These are phyloP conservation scores for Chaetomium globosum DNA, from an alignment of 2,329 filamentous ascomycete species.

Conservation along the genomic window DNA sequence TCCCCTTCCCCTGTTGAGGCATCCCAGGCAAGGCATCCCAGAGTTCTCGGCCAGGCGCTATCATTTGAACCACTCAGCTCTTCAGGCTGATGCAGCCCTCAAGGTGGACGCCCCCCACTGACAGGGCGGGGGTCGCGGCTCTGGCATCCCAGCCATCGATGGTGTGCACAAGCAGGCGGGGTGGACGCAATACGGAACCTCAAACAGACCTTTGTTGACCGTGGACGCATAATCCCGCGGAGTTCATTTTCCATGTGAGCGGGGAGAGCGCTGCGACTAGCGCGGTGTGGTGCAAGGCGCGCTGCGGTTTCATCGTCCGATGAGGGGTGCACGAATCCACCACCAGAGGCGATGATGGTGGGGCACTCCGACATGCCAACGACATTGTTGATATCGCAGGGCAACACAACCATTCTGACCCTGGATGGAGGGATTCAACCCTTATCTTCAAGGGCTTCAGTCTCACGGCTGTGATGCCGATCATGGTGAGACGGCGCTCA, in stretches of 20 bases:
- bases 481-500: background rate
- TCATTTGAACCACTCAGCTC: background rate
- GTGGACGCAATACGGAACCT: background rate
- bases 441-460: background rate
- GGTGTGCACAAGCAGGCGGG: background rate
- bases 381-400: constrained; percentile 11
- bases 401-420: background rate
- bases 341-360: constrained; percentile 1
- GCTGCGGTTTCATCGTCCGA: background rate
- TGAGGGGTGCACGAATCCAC: background rate
- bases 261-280: constrained; percentile 1
- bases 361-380: background rate
- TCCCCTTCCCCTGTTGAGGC: background rate
- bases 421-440: background rate
- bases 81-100: background rate
- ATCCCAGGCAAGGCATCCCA: constrained; percentile 1
- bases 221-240: constrained; percentile 10
- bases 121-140: background rate
- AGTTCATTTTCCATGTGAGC: constrained; percentile 10
- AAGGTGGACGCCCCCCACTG: background rate
- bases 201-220: background rate
- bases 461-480: background rate
- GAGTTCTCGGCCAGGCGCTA: constrained; percentile 1
- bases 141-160: background rate
- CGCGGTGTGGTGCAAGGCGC: background rate